Conservation (phyloP, 2,329 filamentous ascomycete species). For the Pyrenophora tritici-repentis region DNA sequence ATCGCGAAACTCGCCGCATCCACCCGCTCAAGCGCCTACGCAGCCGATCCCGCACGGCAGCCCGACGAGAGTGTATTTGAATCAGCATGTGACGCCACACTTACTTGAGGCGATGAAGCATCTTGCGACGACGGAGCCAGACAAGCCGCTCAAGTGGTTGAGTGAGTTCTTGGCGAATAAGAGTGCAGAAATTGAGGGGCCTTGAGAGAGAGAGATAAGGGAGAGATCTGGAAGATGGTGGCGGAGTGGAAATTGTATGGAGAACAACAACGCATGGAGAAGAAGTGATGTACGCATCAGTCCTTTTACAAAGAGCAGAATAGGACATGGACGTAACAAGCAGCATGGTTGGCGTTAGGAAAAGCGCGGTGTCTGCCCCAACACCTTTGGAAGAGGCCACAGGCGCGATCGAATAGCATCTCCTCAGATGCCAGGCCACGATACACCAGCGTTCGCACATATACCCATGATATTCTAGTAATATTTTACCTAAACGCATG, state of each 20-base stretch:
- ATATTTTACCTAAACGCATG: too few species aligned
- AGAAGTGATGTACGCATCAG: neutral
- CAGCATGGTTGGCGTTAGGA: neutral
- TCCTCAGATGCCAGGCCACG: too few species aligned
- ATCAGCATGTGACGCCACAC: constrained; percentile 56
- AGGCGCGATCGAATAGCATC: too few species aligned
- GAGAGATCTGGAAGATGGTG: neutral
- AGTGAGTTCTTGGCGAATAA: constrained; percentile 54
- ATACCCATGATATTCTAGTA: too few species aligned
- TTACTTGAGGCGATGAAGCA: constrained; percentile 59
- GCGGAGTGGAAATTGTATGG: neutral
- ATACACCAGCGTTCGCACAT: too few species aligned
- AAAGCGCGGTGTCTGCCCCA: neutral
- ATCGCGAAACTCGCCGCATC: constrained; percentile 45
- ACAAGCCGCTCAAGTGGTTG: constrained; percentile 57
- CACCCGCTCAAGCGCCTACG: constrained; percentile 35
- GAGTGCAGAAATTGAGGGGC: constrained; percentile 55
- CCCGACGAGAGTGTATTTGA: constrained; percentile 56
- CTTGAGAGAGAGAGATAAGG: constrained; percentile 2
- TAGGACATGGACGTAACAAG: neutral
- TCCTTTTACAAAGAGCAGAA: too few species aligned
- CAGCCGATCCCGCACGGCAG: constrained; percentile 53
- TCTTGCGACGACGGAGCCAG: constrained; percentile 55
- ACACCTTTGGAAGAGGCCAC: neutral
- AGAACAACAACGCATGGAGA: neutral